These are phyloP conservation scores for Penicillium salamii DNA, from an alignment of 495 filamentous ascomycete species.

Conservation along the genomic window DNA sequence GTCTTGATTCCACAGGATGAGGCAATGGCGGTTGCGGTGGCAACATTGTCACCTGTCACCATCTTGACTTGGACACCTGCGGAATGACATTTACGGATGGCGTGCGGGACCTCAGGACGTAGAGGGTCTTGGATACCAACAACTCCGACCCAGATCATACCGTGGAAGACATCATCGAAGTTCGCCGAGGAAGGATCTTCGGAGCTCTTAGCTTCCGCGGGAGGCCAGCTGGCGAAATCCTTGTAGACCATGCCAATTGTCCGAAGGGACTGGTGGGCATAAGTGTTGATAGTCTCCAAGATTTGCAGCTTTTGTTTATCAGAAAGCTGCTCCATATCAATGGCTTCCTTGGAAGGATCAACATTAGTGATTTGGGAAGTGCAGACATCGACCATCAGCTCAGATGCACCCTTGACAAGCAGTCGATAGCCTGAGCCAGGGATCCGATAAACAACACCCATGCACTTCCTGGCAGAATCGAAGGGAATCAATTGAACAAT, in stretches of 20 bases:
- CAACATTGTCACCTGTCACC: constrained; percentile 84
- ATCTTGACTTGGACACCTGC: constrained; percentile 85
- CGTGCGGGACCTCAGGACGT: constrained; percentile 69
- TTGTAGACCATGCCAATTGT: constrained; percentile 63
- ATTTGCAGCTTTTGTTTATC: constrained; percentile 25
- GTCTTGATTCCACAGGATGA: constrained; percentile 81
- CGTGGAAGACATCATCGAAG: constrained; percentile 55
- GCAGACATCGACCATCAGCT: constrained; percentile 58
- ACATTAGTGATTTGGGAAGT: constrained; percentile 31
- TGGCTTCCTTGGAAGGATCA: constrained; percentile 20
- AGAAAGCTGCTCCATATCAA: constrained; percentile 37
- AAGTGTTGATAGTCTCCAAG: constrained; percentile 49
- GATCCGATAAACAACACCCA: constrained; percentile 63
- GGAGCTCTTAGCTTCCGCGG: constrained; percentile 34
- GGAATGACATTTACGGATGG: constrained; percentile 68
- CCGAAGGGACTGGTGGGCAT: constrained; percentile 57
- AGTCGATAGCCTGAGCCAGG: constrained; percentile 55
- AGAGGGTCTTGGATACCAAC: constrained; percentile 69
- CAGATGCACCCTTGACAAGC: constrained; percentile 68
- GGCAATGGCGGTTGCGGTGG: constrained; percentile 81
- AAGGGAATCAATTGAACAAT: constrained; percentile 66
- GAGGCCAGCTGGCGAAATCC: constrained; percentile 64
- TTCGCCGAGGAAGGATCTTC: constrained; percentile 50
- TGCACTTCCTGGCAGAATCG: constrained; percentile 66
- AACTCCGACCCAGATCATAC: constrained; percentile 61